Base-by-base conservation (phyloP, 768 basidiomycete genomes). In the Lentinula raphanica region DNA sequence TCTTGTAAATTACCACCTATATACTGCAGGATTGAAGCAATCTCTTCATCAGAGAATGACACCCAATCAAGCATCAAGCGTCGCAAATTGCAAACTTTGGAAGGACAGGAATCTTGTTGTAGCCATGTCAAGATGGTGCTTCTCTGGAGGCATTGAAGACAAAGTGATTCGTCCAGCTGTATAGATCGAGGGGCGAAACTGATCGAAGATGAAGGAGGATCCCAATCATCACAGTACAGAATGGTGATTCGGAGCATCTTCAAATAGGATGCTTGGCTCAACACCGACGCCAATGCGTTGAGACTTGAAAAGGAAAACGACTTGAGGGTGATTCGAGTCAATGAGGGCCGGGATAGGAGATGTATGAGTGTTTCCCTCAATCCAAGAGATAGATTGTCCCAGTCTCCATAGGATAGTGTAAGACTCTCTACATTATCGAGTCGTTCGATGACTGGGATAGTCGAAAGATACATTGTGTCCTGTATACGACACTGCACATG, bases 141-240 rank as follows among this genome's bases (percentile, higher is more conserved):
- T 4, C 31, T 31, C 7, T 56, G 29, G 25, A 56, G 28, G n/a
- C 17, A 40, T 23, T 45, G 54, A 56, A 56, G n/a, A 19, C 45
- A 38, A 3, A 56, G 36, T 19, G 31, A n/a, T 15, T 56, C 21
- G 25, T 56, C 40, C 8, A 56, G 28, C 9, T 56, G 54, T 21
- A 56, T 56, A 17, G 54, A 56, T n/a, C 42, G 39, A 29, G 54
- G 54, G 9, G 54, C 36, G 39, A n/a, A n/a, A n/a, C n/a, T n/a
- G n/a, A n/a, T n/a, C 7, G 19, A 32, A 5, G 49, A 15, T 2
- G n/a, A n/a, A n/a, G n/a, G n/a, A n/a, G n/a, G n/a, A n/a, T n/a
- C n/a, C 21, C 54, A 39, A n/a, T 56, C 21, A 6, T n/a, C 2
- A 25, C 38, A 56, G 28, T 39, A n/a, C 15, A 56, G 19, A 46